Percentiles rank a stretch among this genome's conserved stretches.
phyloP scores from a whole-genome alignment of 2,329 filamentous ascomycete genomes.

The Stromatinia cepivora region DNA sequence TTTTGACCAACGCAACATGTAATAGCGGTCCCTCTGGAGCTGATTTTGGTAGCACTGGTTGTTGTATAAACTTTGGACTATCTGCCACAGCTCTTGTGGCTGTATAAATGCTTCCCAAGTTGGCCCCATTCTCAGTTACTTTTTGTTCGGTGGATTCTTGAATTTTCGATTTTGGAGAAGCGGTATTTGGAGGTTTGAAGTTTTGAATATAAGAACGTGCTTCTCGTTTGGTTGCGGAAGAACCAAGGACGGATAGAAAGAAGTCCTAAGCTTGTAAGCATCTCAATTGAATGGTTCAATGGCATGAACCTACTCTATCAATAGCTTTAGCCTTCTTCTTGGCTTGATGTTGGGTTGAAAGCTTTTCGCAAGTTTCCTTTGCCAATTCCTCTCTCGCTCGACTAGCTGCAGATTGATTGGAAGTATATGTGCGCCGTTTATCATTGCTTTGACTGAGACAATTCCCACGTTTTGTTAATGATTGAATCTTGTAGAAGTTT shows the following conservation, averaged over 20 bases:
- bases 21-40: conserved; percentile 44
- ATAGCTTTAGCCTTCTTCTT: conserved; percentile 50
- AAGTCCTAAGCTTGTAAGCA: conserved; percentile 64
- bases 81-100: conserved; percentile 56
- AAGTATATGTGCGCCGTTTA: conserved; percentile 21
- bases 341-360: conserved; percentile 42
- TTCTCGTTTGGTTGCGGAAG: conserved; percentile 89
- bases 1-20: conserved; percentile 83
- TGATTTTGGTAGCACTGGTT: conserved; percentile 41
- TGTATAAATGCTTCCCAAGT: conserved; percentile 61
- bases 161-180: conserved; percentile 28
- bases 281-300: neutral
- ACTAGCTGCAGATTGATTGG: conserved; percentile 25
- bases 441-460: conserved; percentile 11
- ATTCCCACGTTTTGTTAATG: conserved; percentile 32
- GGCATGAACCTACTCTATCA: conserved; percentile 47
- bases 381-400: conserved; percentile 36
- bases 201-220: conserved; percentile 88
- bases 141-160: conserved; percentile 22
- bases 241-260: conserved; percentile 81
- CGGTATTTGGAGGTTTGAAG: conserved; percentile 56
- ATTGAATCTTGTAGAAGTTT: conserved; percentile 34
- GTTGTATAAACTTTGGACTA: conserved; percentile 60
- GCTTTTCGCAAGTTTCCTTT: conserved; percentile 37
- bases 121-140: conserved; percentile 51